Conservation (phyloP, 2,329 filamentous ascomycete genomes). For the Pseudopyrenochaeta lycopersici region DNA sequence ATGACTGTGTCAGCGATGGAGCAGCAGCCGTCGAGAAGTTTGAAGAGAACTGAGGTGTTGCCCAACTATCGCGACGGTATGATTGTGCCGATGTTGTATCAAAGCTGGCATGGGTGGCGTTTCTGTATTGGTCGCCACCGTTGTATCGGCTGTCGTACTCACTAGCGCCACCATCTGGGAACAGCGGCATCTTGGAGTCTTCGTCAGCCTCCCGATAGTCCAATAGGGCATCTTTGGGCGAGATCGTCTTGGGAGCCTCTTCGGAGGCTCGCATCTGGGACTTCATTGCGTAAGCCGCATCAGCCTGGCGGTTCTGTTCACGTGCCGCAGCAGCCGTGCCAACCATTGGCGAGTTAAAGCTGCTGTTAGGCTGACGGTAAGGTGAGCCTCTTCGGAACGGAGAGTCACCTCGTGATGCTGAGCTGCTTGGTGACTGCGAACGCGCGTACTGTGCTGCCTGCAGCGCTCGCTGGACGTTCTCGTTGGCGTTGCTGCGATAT, state of each 20-base stretch:
- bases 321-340: constrained; percentile 67
- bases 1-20: constrained; percentile 42
- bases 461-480: constrained; percentile 76
- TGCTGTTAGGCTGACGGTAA: constrained; percentile 55
- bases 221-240: constrained; percentile 88
- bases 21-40: constrained; percentile 44
- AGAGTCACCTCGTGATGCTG: constrained; percentile 72
- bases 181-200: constrained; percentile 75
- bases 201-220: constrained; percentile 83
- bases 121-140: constrained; percentile 52
- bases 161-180: constrained; percentile 67
- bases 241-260: constrained; percentile 77
- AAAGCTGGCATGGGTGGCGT: constrained; percentile 46
- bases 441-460: constrained; percentile 79
- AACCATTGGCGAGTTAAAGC: constrained; percentile 55
- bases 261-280: constrained; percentile 51
- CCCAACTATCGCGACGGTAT: constrained; percentile 46
- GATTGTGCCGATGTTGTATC: constrained; percentile 46
- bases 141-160: constrained; percentile 60
- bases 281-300: constrained; percentile 58
- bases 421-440: constrained; percentile 63
- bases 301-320: constrained; percentile 70
- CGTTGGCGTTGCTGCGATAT: constrained; percentile 52
- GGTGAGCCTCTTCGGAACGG: constrained; percentile 77
- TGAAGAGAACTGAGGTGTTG: constrained; percentile 44